Evolutionary conservation across 805 yeast genomes (phyloP), one percentile per base, ranked within the genome.

Genomic region (Scheffersomyces stipitis): DNA sequence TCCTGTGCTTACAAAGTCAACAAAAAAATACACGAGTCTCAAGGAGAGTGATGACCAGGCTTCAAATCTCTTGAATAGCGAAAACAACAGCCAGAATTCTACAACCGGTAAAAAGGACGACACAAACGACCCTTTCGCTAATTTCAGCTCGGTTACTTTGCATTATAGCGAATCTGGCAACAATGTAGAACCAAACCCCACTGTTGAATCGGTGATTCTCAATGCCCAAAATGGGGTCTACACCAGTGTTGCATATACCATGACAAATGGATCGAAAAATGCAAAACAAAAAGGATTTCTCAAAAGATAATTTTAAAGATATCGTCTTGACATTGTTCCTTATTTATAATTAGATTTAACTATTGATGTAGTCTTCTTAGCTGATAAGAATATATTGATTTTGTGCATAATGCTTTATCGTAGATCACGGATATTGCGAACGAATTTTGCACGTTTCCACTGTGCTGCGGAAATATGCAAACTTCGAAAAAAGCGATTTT

Each of bases 131-230:
- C 96, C 96, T 2, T 89, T 89, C 59, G 84, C 80, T 34, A 79
- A 80, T 52, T 89, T 89, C 64, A 86, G 81, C 54, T 88, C 96
- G 0, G 85, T 89, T 58, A 87, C 96, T 5, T 69, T 89, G 49
- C 85, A 86, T 50, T 89, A 87, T 56, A 82, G 78, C 40, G 87
- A 80, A 31, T 70, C 68, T 29, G 71, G 56, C 32, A 46, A 41
- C n/a, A 72, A 66, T 20, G 22, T 22, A 34, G 16, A 16, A 20
- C 17, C 31, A 12, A 10, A 14, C 20, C 34, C 33, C 27, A 28
- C 14, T 2, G 68, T 75, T 30, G 51, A 51, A 30, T 63, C 74
- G 3, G 66, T 75, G 56, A 58, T 71, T 3, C 80, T 76, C 46
- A 69, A 66, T 18, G 56, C 60, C 1, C 76, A 71, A 32, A 51